Conservation (phyloP, 2,329 filamentous ascomycete genomes). For the Teratosphaeriaceae sp. region DNA sequence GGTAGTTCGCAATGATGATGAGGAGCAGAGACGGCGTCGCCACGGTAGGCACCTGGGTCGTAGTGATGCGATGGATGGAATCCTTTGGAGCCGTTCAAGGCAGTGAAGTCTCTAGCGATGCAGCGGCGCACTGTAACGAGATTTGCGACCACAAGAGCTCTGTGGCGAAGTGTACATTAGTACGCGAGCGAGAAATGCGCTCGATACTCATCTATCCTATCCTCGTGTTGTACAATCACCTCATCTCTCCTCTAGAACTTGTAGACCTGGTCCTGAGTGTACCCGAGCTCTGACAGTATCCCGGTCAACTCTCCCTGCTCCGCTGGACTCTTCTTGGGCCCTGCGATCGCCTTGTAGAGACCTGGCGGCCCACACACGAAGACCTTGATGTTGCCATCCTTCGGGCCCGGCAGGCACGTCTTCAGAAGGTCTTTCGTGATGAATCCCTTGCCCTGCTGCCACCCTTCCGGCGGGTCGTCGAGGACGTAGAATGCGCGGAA, state of each 20-base stretch:
- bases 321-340: constrained; percentile 80
- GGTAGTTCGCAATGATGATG: no score
- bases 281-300: constrained; percentile 76
- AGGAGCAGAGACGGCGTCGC: no score
- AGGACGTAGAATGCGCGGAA: constrained; percentile 95
- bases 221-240: constrained; percentile 54
- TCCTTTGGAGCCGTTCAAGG: no score
- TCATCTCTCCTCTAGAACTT: constrained; percentile 61
- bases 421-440: constrained; percentile 90
- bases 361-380: constrained; percentile 93
- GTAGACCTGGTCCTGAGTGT: constrained; percentile 84
- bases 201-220: neutral
- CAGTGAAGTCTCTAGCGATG: no score
- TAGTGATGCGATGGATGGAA: no score
- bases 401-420: constrained; percentile 88
- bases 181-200: neutral
- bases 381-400: constrained; percentile 86
- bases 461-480: constrained; percentile 73
- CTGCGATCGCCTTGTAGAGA: constrained; percentile 88
- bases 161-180: no score
- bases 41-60: no score
- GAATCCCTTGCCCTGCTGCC: constrained; percentile 70
- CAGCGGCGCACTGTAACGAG: no score
- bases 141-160: no score
- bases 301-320: constrained; percentile 90